Evolutionary conservation across 1,284 basidiomycete genomes (phyloP).

Genomic region (Pyrrhoderma noxium): DNA sequence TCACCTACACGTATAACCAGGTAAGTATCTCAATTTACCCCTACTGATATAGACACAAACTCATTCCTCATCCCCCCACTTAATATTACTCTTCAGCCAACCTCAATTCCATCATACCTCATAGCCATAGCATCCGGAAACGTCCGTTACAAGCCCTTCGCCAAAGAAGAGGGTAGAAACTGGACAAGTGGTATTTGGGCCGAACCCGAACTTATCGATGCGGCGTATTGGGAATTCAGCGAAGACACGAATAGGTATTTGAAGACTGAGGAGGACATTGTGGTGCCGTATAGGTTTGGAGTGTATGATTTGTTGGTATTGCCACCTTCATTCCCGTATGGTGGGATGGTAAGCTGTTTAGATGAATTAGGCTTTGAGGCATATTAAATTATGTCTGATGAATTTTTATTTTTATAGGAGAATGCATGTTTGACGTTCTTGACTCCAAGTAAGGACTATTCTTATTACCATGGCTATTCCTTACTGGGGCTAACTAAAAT

Average conservation of each 20-base stretch:
- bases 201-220: conserved; percentile 77
- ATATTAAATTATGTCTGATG: background rate
- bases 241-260: conserved; percentile 81
- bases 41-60: background rate
- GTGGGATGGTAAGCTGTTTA: conserved; percentile 61
- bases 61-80: background rate
- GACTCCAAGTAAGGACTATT: conserved; percentile 62
- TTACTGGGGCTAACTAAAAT: background rate
- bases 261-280: conserved; percentile 66
- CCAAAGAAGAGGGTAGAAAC: conserved; percentile 47
- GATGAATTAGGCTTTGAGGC: conserved; percentile 8
- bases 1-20: conserved; percentile 65
- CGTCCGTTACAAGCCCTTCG: conserved; percentile 67
- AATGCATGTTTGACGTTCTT: conserved; percentile 82
- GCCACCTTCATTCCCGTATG: conserved; percentile 91
- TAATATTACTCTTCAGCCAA: conserved; percentile 41
- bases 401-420: conserved; percentile 41
- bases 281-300: conserved; percentile 77
- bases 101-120: conserved; percentile 81
- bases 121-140: conserved; percentile 85
- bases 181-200: conserved; percentile 88
- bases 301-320: conserved; percentile 91
- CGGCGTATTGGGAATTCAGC: conserved; percentile 82
- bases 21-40: conserved; percentile 31
- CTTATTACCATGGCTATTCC: background rate